phyloP scores from a whole-genome alignment of 2,329 filamentous ascomycete species.

The Penicillium sp. region DNA sequence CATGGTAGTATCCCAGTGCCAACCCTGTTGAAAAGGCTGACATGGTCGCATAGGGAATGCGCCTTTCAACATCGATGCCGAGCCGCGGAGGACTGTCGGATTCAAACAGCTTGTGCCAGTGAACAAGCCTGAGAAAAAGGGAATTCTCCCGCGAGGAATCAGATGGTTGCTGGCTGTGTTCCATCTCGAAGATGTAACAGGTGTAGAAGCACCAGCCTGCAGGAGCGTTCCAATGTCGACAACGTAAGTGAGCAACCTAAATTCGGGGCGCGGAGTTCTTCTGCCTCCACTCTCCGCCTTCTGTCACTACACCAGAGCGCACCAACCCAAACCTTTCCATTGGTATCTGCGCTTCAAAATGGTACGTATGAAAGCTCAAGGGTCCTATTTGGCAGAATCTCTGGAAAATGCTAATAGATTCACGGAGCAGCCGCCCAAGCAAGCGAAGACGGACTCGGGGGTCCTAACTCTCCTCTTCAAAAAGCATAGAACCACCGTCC shows the following conservation, averaged over 20 bases:
- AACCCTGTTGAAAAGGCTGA: slow-evolving; percentile 68
- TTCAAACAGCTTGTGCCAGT: slow-evolving; percentile 40
- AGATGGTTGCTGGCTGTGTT: slow-evolving; percentile 7
- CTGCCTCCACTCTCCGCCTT: slow-evolving; percentile 19
- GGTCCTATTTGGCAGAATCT: too few relatives aligned
- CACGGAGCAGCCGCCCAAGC: slow-evolving; percentile 14
- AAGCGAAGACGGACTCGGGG: slow-evolving; percentile 41
- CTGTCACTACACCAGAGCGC: slow-evolving; percentile 4
- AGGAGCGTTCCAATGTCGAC: neutral
- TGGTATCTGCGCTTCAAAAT: slow-evolving; percentile 8
- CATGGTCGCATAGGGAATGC: slow-evolving; percentile 63
- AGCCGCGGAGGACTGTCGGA: slow-evolving; percentile 45
- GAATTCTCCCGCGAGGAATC: slow-evolving; percentile 20
- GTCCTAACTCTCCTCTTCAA: slow-evolving; percentile 69
- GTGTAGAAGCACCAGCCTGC: neutral
- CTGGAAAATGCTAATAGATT: neutral
- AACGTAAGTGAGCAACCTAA: slow-evolving; percentile 7
- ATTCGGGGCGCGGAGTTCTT: slow-evolving; percentile 1
- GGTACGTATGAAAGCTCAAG: slow-evolving; percentile 12
- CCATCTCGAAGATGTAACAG: slow-evolving; percentile 14
- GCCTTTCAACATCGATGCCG: slow-evolving; percentile 62
- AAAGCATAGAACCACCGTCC: slow-evolving; percentile 67
- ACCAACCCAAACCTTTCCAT: neutral
- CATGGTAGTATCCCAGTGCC: slow-evolving; percentile 67
- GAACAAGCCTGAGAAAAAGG: slow-evolving; percentile 28